These are phyloP conservation scores for Globisporangium heterothallicum DNA, from an alignment of 352 stramenopile species.

Conservation along the genomic window DNA sequence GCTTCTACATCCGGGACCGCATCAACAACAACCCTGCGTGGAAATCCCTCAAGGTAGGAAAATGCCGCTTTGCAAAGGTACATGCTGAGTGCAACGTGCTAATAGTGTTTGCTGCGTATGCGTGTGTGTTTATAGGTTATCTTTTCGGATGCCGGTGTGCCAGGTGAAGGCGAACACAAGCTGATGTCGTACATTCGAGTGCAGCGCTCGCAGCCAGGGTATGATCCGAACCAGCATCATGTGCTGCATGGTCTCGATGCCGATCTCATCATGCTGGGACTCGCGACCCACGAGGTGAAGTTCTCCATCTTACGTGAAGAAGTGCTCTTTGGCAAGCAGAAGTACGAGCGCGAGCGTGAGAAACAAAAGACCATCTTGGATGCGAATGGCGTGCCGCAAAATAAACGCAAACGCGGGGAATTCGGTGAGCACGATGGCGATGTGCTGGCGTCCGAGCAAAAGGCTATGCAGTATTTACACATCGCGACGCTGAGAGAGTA, in stretches of 20 bases:
- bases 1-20: constrained; percentile 91
- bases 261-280: constrained; percentile 99
- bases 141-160: constrained; percentile 94
- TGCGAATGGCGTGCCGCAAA: constrained; percentile 57
- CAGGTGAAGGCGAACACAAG: constrained; percentile 99
- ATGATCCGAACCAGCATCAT: constrained; percentile 97
- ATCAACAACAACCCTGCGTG: constrained; percentile 93
- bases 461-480: constrained; percentile 92
- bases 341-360: constrained; percentile 69
- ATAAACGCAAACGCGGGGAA: constrained; percentile 75
- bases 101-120: neutral
- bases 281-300: constrained; percentile 98
- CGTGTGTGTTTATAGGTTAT: constrained; percentile 76
- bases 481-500: constrained; percentile 94
- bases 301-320: constrained; percentile 99
- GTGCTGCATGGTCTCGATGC: constrained; percentile 98
- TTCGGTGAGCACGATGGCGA: constrained; percentile 81
- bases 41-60: constrained; percentile 88
- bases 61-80: neutral
- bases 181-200: constrained; percentile 97
- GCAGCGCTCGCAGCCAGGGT: constrained; percentile 92
- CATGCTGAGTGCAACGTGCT: constrained; percentile 2
- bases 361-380: constrained; percentile 66
- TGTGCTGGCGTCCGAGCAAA: constrained; percentile 81
- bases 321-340: constrained; percentile 83